These are phyloP conservation scores for Cryphonectria naterciae DNA, from an alignment of 2,329 filamentous ascomycete species.

Conservation along the genomic window DNA sequence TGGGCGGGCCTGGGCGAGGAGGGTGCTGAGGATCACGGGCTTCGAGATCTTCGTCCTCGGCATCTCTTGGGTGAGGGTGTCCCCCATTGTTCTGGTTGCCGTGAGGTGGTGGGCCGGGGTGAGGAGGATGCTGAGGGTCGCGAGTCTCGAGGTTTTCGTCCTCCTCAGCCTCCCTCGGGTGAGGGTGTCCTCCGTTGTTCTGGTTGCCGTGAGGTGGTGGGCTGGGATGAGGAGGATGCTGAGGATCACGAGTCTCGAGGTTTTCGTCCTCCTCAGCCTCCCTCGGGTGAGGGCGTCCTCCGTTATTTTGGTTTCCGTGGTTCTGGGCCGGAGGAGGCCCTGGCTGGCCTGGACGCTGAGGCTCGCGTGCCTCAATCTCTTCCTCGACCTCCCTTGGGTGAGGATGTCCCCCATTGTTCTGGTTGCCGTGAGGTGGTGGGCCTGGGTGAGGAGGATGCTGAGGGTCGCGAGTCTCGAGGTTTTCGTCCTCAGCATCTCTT, in stretches of 20 bases:
- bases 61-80: neutral
- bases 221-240: neutral
- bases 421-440: neutral
- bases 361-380: neutral
- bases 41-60: neutral
- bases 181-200: neutral
- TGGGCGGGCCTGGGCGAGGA: neutral
- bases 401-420: neutral
- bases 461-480: neutral
- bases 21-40: neutral
- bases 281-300: neutral
- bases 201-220: neutral
- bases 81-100: slow-evolving; percentile 3
- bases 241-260: neutral
- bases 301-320: neutral
- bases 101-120: neutral
- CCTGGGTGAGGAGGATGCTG: neutral
- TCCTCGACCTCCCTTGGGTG: neutral
- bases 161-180: neutral
- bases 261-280: neutral
- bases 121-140: neutral
- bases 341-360: neutral
- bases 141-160: neutral
- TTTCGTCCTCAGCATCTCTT: neutral
- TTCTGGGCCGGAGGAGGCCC: neutral